Conservation (phyloP, 2,329 filamentous ascomycete species). For the Aspergillus sp. region DNA sequence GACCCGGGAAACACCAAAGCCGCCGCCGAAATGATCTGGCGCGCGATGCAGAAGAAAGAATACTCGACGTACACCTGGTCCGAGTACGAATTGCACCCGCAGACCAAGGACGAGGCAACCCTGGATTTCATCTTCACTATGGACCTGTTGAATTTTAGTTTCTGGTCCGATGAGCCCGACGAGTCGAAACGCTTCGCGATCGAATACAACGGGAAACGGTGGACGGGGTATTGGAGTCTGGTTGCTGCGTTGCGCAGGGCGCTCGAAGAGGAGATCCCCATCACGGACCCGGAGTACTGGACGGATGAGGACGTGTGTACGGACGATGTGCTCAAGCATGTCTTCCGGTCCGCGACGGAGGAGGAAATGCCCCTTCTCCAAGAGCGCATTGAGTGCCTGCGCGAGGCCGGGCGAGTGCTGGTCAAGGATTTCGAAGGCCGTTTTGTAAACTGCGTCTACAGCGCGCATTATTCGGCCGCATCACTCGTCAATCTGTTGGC, state of each 20-base stretch:
- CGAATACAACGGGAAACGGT: conserved; percentile 68
- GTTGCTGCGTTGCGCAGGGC: conserved; percentile 81
- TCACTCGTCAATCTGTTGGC: conserved; percentile 78
- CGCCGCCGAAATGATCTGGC: conserved; percentile 70
- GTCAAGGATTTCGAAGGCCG: conserved; percentile 71
- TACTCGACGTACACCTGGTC: conserved; percentile 85
- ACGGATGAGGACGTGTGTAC: conserved; percentile 66
- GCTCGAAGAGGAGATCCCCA: conserved; percentile 81
- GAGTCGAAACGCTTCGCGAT: conserved; percentile 66
- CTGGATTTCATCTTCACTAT: conserved; percentile 94
- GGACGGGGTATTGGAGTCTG: conserved; percentile 94
- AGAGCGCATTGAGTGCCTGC: conserved; percentile 68
- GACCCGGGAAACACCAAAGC: conserved; percentile 74
- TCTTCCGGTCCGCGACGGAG: conserved; percentile 79
- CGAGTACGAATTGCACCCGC: conserved; percentile 81
- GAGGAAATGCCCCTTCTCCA: conserved; percentile 80
- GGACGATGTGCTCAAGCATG: conserved; percentile 60
- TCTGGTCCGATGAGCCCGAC: conserved; percentile 71
- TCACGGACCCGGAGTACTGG: conserved; percentile 86
- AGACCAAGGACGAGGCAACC: conserved; percentile 67
- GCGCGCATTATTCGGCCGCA: conserved; percentile 71
- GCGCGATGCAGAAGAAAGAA: conserved; percentile 70
- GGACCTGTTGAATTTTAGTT: conserved; percentile 94
- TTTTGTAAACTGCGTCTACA: conserved; percentile 63
- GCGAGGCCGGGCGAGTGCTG: conserved; percentile 74